phyloP scores from a whole-genome alignment of 2,329 filamentous ascomycete genomes.

The Lojkania enalia region DNA sequence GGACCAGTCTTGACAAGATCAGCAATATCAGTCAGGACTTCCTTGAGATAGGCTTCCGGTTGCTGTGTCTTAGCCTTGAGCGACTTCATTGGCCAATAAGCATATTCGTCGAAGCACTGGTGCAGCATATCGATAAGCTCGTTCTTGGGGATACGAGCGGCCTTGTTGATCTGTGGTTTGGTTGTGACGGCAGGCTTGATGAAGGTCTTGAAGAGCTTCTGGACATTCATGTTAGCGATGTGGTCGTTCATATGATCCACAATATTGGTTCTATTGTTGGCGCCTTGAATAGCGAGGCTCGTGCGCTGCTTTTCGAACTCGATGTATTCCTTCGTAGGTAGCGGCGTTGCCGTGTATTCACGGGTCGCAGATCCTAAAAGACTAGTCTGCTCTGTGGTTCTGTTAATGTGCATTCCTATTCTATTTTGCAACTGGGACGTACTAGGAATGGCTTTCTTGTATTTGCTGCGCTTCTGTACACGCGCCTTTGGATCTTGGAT shows the following conservation, averaged over 20 bases:
- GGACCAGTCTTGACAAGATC: conserved; percentile 79
- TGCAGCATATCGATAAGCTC: conserved; percentile 86
- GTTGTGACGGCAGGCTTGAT: conserved; percentile 26
- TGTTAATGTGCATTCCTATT: conserved; percentile 1
- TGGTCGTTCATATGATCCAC: conserved; percentile 29
- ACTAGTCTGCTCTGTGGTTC: conserved; percentile 48
- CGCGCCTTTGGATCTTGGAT: conserved; percentile 38
- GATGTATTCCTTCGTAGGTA: conserved; percentile 49
- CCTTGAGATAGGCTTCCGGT: conserved; percentile 89
- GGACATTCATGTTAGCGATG: conserved; percentile 22
- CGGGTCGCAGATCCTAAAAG: conserved; percentile 64
- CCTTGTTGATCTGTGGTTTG: conserved; percentile 64
- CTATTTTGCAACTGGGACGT: not conserved
- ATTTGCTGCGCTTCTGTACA: conserved; percentile 40
- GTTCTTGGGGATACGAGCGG: conserved; percentile 85
- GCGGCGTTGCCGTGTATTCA: conserved; percentile 57
- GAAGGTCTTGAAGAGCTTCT: conserved; percentile 40
- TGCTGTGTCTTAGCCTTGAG: conserved; percentile 78
- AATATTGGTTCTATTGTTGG: conserved; percentile 34
- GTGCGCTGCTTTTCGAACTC: conserved; percentile 47
- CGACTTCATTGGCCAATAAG: conserved; percentile 92
- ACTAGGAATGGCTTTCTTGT: conserved; percentile 42
- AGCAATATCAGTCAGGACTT: conserved; percentile 80
- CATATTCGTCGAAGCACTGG: conserved; percentile 78
- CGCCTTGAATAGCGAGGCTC: conserved; percentile 51